Percentiles rank a stretch among this genome's conserved stretches.
phyloP scores from a whole-genome alignment of 2,329 filamentous ascomycete genomes.

The Claviceps capensis region DNA sequence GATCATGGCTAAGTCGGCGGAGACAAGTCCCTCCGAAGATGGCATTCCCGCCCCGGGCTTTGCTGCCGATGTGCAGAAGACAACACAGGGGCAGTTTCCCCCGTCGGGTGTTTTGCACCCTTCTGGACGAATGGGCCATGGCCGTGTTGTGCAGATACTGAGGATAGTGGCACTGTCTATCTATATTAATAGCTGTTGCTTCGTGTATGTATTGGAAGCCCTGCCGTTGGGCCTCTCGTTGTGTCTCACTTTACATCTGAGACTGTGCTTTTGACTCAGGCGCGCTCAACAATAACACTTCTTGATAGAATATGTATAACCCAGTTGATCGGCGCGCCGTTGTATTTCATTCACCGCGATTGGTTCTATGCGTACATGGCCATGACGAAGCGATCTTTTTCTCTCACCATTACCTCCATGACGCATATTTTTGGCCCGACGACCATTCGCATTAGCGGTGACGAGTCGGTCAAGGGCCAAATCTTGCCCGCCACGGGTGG shows the following conservation, averaged over 20 bases:
- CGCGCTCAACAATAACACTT: background rate
- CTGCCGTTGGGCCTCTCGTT: background rate
- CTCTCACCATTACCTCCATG: conserved; percentile 62
- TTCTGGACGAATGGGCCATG: conserved; percentile 40
- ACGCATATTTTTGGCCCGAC: conserved; percentile 85
- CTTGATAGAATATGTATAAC: conserved; percentile 47
- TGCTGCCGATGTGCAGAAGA: conserved; percentile 10
- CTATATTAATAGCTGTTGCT: conserved; percentile 37
- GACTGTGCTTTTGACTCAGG: background rate
- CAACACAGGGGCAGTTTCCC: conserved; percentile 8
- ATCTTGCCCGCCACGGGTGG: conserved; percentile 57
- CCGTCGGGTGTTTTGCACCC: conserved; percentile 28
- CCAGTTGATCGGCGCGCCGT: conserved; percentile 60
- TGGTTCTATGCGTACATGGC: conserved; percentile 81
- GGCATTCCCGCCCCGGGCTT: conserved; percentile 18
- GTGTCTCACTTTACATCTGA: background rate
- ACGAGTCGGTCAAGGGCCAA: conserved; percentile 65
- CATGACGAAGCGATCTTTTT: conserved; percentile 74
- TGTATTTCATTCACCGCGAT: conserved; percentile 64
- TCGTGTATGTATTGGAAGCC: conserved; percentile 23
- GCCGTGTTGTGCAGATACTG: conserved; percentile 33
- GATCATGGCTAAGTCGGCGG: conserved; percentile 14
- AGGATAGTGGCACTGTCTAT: conserved; percentile 36
- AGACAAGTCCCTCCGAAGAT: conserved; percentile 12
- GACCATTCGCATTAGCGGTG: conserved; percentile 68